phyloP scores from a whole-genome alignment of 768 basidiomycete genomes.

The Rhizopogon vulgaris region DNA sequence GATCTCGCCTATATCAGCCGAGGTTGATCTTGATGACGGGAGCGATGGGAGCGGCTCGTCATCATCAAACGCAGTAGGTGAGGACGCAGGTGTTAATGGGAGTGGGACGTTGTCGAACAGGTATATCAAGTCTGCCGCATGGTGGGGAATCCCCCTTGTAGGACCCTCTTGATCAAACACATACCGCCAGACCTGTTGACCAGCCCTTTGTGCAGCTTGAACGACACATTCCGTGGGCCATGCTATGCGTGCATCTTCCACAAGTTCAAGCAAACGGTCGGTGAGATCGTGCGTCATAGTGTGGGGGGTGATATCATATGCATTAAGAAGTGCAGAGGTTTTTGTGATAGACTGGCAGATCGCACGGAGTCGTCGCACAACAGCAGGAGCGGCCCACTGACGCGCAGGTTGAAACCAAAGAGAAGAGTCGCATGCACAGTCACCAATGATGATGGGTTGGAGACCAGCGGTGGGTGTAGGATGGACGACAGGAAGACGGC shows the following conservation, averaged over 20 bases:
- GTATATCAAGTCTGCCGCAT: conserved; percentile 69
- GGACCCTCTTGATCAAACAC: conserved; percentile 81
- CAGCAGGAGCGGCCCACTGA: conserved; percentile 55
- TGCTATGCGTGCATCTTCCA: conserved; percentile 68
- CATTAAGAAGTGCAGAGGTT: conserved; percentile 54
- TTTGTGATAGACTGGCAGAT: conserved; percentile 65
- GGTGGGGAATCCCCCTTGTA: conserved; percentile 55
- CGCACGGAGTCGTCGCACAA: conserved; percentile 65
- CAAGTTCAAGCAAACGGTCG: conserved; percentile 64
- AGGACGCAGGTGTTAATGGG: conserved; percentile 32
- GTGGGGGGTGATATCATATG: conserved; percentile 63
- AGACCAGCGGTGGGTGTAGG: conserved; percentile 17
- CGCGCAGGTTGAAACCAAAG: conserved; percentile 57
- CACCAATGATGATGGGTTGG: conserved; percentile 74
- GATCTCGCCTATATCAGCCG: conserved; percentile 13
- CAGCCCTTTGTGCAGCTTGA: conserved; percentile 42
- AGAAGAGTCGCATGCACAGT: conserved; percentile 58
- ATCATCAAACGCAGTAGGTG: conserved; percentile 27
- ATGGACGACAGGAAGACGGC: not conserved
- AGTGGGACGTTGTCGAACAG: conserved; percentile 72
- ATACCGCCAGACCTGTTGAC: conserved; percentile 69
- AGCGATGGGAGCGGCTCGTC: conserved; percentile 26
- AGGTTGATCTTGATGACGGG: conserved; percentile 22
- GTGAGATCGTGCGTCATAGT: conserved; percentile 61
- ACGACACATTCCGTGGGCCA: conserved; percentile 72